Conservation (phyloP, 2,329 filamentous ascomycete species). For the Stachybotrys echinatus region DNA sequence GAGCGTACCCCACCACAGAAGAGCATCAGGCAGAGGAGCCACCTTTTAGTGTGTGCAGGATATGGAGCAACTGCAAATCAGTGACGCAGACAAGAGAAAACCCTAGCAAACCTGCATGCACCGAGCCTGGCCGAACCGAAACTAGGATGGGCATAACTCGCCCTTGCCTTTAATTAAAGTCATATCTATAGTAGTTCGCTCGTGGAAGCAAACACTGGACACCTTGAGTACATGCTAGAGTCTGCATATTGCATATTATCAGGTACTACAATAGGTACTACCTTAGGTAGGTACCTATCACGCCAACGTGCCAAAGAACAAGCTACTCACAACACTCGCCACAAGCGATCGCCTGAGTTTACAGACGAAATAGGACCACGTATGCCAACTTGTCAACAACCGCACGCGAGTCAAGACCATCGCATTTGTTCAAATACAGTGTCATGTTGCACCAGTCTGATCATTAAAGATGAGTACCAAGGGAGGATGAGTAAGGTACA, state of each 20-base stretch:
- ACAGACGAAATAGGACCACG: no score
- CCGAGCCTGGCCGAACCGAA: background rate
- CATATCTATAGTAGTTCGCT: no score
- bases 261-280: no score
- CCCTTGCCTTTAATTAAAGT: background rate
- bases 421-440: background rate
- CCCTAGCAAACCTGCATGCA: background rate
- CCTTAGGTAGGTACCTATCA: no score
- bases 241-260: no score
- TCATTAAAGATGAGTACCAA: constrained; percentile 23
- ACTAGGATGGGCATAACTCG: background rate
- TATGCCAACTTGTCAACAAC: no score
- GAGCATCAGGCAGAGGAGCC: background rate
- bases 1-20: background rate
- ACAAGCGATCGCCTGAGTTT: no score
- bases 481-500: constrained; percentile 22
- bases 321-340: no score
- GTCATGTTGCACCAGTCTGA: constrained; percentile 7
- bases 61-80: background rate
- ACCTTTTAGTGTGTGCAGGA: background rate
- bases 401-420: no score
- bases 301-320: no score
- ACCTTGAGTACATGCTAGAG: no score
- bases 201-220: no score
- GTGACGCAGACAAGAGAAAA: background rate